A percentile compares a stretch with the other conserved stretches of the same genome.
Conservation (phyloP, 2,329 filamentous ascomycete genomes). For the Arthroderma sp. region DNA sequence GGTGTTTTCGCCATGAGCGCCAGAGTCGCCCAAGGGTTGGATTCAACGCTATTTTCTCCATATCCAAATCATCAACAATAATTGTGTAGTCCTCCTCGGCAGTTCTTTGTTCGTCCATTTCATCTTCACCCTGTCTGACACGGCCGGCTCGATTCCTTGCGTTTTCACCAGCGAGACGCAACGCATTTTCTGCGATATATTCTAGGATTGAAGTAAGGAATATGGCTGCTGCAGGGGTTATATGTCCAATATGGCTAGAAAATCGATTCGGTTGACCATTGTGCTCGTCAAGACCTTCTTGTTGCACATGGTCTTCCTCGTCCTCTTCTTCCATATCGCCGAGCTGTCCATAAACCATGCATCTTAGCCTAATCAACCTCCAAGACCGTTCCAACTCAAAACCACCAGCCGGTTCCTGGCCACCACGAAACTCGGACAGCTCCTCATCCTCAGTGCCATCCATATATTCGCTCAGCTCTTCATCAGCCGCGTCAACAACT, state of each 20-base stretch:
- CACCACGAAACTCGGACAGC: conserved; percentile 42
- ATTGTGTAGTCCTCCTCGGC: conserved; percentile 43
- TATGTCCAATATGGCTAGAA: conserved; percentile 45
- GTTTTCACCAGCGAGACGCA: conserved; percentile 76
- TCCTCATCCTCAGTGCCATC: conserved; percentile 68
- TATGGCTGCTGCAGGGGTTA: conserved; percentile 85
- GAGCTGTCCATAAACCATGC: conserved; percentile 96
- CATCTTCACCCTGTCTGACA: conserved; percentile 30
- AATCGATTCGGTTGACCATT: conserved; percentile 43
- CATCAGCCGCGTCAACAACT: conserved; percentile 68
- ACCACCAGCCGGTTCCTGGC: conserved; percentile 40
- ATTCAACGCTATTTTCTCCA: conserved; percentile 86
- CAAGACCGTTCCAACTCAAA: conserved; percentile 91
- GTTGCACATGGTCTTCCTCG: conserved; percentile 75
- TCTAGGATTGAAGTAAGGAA: conserved; percentile 92
- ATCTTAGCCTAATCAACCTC: conserved; percentile 83
- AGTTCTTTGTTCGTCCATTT: conserved; percentile 29
- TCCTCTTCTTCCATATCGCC: conserved; percentile 98
- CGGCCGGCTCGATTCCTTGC: conserved; percentile 46
- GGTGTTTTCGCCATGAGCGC: conserved; percentile 85
- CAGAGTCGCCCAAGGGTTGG: conserved; percentile 78
- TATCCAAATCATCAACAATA: conserved; percentile 78
- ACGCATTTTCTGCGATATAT: conserved; percentile 79
- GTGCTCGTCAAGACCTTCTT: conserved; percentile 55
- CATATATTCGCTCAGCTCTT: conserved; percentile 77